Evolutionary conservation across 768 basidiomycete genomes (phyloP).

Genomic region (Boletus reticulatus): DNA sequence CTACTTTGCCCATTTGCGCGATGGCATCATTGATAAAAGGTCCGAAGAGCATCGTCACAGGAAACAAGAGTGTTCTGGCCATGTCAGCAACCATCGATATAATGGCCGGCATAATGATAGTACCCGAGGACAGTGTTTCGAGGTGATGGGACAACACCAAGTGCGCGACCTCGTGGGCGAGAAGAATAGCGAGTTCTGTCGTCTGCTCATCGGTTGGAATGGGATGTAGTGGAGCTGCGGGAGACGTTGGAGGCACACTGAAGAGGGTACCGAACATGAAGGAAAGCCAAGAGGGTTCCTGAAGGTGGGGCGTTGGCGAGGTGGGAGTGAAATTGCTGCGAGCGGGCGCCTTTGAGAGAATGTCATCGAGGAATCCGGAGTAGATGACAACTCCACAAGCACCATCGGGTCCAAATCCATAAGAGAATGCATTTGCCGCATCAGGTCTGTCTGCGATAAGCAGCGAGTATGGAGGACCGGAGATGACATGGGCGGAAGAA

Average conservation of each 20-base stretch:
- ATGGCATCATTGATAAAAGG: constrained; percentile 96
- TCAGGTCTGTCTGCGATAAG: constrained; percentile 87
- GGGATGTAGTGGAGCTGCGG: constrained; percentile 38
- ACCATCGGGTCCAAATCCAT: constrained; percentile 90
- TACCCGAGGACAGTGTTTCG: constrained; percentile 83
- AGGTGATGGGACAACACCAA: constrained; percentile 88
- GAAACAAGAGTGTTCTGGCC: constrained; percentile 77
- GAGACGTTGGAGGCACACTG: constrained; percentile 30
- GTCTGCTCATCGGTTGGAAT: constrained; percentile 80
- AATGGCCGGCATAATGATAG: constrained; percentile 78
- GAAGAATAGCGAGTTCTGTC: constrained; percentile 80
- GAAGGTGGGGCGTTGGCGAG: constrained; percentile 12
- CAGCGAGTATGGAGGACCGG: constrained; percentile 88
- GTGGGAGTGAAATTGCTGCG: constrained; percentile 27
- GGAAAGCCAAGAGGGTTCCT: constrained; percentile 44
- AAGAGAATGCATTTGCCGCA: constrained; percentile 88
- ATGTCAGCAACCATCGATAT: constrained; percentile 77
- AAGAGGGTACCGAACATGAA: constrained; percentile 46
- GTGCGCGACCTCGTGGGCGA: constrained; percentile 94
- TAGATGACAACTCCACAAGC: constrained; percentile 94
- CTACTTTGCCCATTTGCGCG: constrained; percentile 73
- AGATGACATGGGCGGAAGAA: constrained; percentile 52
- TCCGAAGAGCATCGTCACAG: constrained; percentile 86
- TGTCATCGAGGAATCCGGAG: constrained; percentile 89
- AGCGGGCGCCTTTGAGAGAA: constrained; percentile 49